phyloP scores from a whole-genome alignment of 495 filamentous ascomycete genomes.

The Penicillium ucsense region DNA sequence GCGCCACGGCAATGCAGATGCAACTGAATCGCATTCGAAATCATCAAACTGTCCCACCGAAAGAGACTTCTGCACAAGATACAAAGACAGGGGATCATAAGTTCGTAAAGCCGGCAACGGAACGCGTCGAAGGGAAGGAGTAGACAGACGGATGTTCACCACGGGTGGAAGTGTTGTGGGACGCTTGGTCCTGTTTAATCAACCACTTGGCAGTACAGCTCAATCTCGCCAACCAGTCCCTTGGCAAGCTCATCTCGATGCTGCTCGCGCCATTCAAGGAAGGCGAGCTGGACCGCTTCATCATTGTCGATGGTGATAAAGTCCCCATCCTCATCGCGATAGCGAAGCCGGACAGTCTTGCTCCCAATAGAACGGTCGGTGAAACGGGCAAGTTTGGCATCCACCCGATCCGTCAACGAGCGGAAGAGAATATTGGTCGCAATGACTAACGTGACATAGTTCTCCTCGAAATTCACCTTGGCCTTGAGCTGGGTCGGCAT shows the following conservation, averaged over 20 bases:
- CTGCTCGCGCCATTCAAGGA: slow-evolving; percentile 82
- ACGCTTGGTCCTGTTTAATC: slow-evolving; percentile 11
- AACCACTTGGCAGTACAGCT: slow-evolving; percentile 57
- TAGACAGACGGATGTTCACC: no score
- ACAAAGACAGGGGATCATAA: slow-evolving; percentile 1
- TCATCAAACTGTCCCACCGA: not conserved
- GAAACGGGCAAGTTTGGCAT: slow-evolving; percentile 79
- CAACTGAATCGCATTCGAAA: not conserved
- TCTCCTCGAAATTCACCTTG: slow-evolving; percentile 76
- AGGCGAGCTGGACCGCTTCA: slow-evolving; percentile 89
- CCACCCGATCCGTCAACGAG: slow-evolving; percentile 90
- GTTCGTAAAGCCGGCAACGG: not conserved
- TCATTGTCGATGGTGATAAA: slow-evolving; percentile 88
- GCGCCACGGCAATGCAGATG: slow-evolving; percentile 13
- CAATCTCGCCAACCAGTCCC: slow-evolving; percentile 73
- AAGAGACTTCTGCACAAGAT: not conserved
- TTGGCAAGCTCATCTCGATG: slow-evolving; percentile 51
- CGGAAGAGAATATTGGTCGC: slow-evolving; percentile 88
- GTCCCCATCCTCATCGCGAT: slow-evolving; percentile 87
- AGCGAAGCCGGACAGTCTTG: slow-evolving; percentile 72
- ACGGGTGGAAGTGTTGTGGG: no score
- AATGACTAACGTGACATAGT: slow-evolving; percentile 85
- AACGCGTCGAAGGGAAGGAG: not conserved
- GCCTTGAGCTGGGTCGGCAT: slow-evolving; percentile 74
- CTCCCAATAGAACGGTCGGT: slow-evolving; percentile 69